These are phyloP conservation scores for Ceratocystiopsis minuta DNA, from an alignment of 2,329 filamentous ascomycete species.

Conservation along the genomic window DNA sequence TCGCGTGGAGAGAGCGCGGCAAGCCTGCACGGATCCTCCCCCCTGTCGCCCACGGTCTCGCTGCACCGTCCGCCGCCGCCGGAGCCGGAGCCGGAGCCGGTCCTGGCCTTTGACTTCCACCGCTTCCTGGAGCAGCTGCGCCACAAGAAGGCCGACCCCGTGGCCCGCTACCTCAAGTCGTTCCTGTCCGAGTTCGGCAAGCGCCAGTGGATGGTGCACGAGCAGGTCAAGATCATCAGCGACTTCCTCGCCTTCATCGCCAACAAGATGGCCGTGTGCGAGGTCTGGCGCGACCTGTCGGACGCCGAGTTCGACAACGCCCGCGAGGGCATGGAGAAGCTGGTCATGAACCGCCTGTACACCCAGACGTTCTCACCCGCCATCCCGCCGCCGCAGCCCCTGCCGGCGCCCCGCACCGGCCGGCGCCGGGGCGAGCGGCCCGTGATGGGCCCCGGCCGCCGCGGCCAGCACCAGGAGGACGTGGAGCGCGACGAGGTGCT, in stretches of 20 bases:
- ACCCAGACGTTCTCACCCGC: conserved; percentile 90
- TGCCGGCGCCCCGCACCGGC: conserved; percentile 41
- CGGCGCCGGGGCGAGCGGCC: conserved; percentile 40
- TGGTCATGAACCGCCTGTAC: conserved; percentile 97
- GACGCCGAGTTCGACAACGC: conserved; percentile 98
- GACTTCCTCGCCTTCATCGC: conserved; percentile 94
- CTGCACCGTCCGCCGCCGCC: conserved; percentile 50
- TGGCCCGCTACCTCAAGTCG: conserved; percentile 86
- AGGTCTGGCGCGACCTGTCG: conserved; percentile 89
- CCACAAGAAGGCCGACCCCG: conserved; percentile 93
- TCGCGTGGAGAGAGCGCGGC: conserved; percentile 1
- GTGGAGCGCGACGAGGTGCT: conserved; percentile 93
- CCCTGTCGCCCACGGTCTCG: conserved; percentile 29
- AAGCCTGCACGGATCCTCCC: conserved; percentile 13
- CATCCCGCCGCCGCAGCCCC: conserved; percentile 63
- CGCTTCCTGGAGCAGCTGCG: conserved; percentile 89
- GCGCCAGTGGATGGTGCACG: conserved; percentile 98
- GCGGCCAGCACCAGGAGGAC: conserved; percentile 94
- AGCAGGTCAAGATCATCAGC: conserved; percentile 96
- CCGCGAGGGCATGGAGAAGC: conserved; percentile 95
- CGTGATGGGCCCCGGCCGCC: conserved; percentile 59
- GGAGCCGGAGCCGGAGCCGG: conserved; percentile 60
- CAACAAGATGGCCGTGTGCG: conserved; percentile 94
- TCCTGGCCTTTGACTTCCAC: conserved; percentile 90
- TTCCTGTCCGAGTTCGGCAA: conserved; percentile 92